phyloP scores from a whole-genome alignment of 2,329 filamentous ascomycete genomes.

The Colletotrichum navitas region DNA sequence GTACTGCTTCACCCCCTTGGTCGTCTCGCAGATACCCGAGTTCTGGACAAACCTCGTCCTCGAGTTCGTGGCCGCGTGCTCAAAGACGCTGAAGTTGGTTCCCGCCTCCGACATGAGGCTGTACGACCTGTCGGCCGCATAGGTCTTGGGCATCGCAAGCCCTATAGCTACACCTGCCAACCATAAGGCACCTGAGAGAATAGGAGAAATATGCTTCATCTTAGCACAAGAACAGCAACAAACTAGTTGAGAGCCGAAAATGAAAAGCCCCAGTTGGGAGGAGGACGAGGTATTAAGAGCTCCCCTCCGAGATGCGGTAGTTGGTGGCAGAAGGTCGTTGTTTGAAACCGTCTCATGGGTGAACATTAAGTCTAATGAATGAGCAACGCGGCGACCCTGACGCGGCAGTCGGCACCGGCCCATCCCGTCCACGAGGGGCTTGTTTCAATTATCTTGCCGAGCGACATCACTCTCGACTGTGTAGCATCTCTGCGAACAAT shows the following conservation, averaged over 20 bases:
- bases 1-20: conserved; percentile 62
- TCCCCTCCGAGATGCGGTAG: too few relatives aligned
- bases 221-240: not conserved
- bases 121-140: conserved; percentile 40
- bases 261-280: not conserved
- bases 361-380: not conserved
- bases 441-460: not conserved
- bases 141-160: conserved; percentile 16
- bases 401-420: not conserved
- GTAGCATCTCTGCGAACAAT: not conserved
- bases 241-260: not conserved
- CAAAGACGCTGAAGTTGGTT: conserved; percentile 58
- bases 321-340: conserved; percentile 14
- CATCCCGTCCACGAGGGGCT: not conserved
- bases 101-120: conserved; percentile 39
- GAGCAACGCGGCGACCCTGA: not conserved
- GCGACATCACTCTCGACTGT: not conserved
- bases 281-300: not conserved
- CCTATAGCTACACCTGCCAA: conserved; percentile 17
- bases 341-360: conserved; percentile 15
- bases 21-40: conserved; percentile 65
- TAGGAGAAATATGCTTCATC: conserved; percentile 10
- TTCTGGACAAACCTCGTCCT: conserved; percentile 63
- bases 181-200: conserved; percentile 13
- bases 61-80: conserved; percentile 60